Base-by-base conservation (phyloP, 164 flowering plant genomes). In the Annona squamosa region DNA sequence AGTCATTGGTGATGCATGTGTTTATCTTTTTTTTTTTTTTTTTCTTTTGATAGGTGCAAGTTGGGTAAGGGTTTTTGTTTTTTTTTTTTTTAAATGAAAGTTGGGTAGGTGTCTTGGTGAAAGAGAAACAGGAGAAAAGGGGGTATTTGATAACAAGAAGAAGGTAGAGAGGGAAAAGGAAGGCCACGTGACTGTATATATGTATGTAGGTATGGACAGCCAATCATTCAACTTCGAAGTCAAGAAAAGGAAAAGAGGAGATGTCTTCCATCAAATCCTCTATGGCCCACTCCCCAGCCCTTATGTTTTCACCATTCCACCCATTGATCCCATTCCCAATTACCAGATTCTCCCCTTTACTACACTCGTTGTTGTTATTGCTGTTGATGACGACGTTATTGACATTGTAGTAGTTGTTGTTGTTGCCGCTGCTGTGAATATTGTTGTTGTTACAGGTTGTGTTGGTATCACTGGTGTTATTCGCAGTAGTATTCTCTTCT, bases 241-340 rank as follows among this genome's bases (percentile, higher is more conserved):
- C 91, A 84, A 84, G 88, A 63, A 81, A 84, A 77, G 93, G 88
- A 65, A 86, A 85, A 66, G 92, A 85, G 44, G 90, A 80, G 71
- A 81, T 85, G 81, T 89, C 94, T 76, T 81, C 89, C 89, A 92
- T 85, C 84, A 91, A 72, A 26, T 87, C 91, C 78, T 86, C 96
- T 74, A 92, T 85, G 76, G 87, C 89, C 98, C 94, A 92, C 71
- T 89, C 98, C 48, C 89, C 90, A 75, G 83, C 74, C 80, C 83
- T 87, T 61, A 85, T 66, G 69, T 87, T 87, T 73, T 87, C 93
- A 80, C 81, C 90, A 71, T 82, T 84, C 88, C 85, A 89, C 73
- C 73, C 80, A 72, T 78, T 82, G 37, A 26, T 26, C 63, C 79
- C 91, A 13, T 62, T 67, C 73, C 77, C 85, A 26, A 26, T 26